A percentile compares a stretch with the other conserved stretches of the same genome.
Conservation (phyloP, 768 basidiomycete genomes). For the Mycena polygramma region DNA sequence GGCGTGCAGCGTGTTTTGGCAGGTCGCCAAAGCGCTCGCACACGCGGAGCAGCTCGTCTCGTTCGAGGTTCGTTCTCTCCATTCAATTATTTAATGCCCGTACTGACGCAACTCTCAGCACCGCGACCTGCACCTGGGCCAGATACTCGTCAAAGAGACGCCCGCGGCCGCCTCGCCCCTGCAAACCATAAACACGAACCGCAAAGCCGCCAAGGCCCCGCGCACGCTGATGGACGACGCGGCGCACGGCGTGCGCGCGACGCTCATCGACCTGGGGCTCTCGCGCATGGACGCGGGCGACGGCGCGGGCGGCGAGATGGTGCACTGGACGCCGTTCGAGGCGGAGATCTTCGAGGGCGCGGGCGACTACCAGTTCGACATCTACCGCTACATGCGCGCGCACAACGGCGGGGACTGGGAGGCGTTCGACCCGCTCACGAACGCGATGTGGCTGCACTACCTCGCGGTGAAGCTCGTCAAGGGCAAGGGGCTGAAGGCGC, state of each 20-base stretch:
- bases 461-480: constrained; percentile 79
- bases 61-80: constrained; percentile 80
- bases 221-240: constrained; percentile 70
- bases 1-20: constrained; percentile 92
- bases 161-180: constrained; percentile 45
- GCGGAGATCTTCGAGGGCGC: constrained; percentile 93
- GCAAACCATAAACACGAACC: constrained; percentile 52
- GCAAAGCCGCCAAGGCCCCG: constrained; percentile 40
- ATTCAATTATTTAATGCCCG: neutral
- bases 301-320: constrained; percentile 56
- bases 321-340: constrained; percentile 88
- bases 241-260: constrained; percentile 78
- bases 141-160: constrained; percentile 84
- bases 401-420: constrained; percentile 78
- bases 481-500: constrained; percentile 75
- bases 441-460: constrained; percentile 93
- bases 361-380: constrained; percentile 95
- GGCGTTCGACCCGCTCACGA: constrained; percentile 84
- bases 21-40: constrained; percentile 82
- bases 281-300: constrained; percentile 82
- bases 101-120: constrained; percentile 67
- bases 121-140: constrained; percentile 98
- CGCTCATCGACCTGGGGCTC: constrained; percentile 95
- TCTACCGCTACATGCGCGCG: constrained; percentile 90
- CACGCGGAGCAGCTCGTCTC: constrained; percentile 83